Evolutionary conservation across 1,139 yeast species (phyloP), one percentile per base, ranked within the genome.

Genomic region (Candida pseudocylindracea): DNA sequence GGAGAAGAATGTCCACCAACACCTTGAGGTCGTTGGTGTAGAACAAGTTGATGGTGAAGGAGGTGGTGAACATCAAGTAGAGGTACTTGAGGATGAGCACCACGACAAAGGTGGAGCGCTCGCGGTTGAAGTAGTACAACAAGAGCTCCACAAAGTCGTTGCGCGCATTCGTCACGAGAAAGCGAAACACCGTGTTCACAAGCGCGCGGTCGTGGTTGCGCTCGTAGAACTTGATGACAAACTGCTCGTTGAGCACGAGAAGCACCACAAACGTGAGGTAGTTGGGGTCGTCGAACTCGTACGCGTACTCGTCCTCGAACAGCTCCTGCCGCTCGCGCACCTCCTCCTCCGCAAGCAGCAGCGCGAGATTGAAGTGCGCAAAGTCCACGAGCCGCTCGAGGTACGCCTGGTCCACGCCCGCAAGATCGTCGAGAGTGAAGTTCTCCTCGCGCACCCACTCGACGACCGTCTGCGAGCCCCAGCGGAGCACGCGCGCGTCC

Each of bases 1-100:
- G 56, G 4, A 83, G 61, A 34, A 85, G 60, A 8, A 88, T 81
- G 42, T 83, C 94, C n/a, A 78, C 70, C 37, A 88, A 61, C 6
- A 88, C 92, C 43, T 75, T 71, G 37, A 85, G 54, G 48, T 88
- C 98, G 45, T 88, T 88, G 38, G 79, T 57, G 47, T 88, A 88
- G 34, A 78, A 66, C 38, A 73, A 62, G 34, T 75, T 78, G 30
- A 69, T 57, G 0, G 88, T 72, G 33, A 57, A 55, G 1, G 71
- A 60, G 10, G 76, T 67, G 3, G 88, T 72, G 50, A 85, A 71
- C 1, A 83, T 63, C 36, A 79, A 52, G 48, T 79, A 81, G 10
- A 85, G 53, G 36, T 81, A 60, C 49, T 83, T 85, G 43, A 85
- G 60, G 43, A 79, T 78, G 55, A 83, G 65, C 7, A 83, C 72